Evolutionary conservation across 75 land plant species (phyloP).

Genomic region (Larix kaempferi): DNA sequence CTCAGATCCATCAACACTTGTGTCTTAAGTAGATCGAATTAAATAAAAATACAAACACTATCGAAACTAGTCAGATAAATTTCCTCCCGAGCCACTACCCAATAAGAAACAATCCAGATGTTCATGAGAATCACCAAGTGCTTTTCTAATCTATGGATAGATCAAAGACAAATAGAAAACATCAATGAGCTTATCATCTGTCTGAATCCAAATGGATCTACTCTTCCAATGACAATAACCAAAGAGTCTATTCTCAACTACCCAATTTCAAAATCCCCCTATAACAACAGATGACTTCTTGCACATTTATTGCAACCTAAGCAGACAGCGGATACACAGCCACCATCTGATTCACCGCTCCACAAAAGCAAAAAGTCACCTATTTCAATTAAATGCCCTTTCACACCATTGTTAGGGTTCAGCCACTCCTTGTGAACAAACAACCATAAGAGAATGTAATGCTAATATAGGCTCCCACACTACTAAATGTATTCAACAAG

Average conservation of each 20-base stretch:
- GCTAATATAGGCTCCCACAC: not conserved
- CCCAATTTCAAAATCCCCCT: not conserved
- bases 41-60: not conserved
- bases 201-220: not conserved
- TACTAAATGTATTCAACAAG: not conserved
- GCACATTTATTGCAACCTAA: not conserved
- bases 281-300: not conserved
- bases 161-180: not conserved
- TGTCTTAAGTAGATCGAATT: not conserved
- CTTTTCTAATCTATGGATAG: not conserved
- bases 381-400: not conserved
- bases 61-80: not conserved
- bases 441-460: not conserved
- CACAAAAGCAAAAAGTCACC: not conserved
- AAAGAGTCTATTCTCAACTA: not conserved
- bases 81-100: not conserved
- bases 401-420: not conserved
- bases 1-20: not conserved
- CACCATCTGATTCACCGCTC: constrained; percentile 2
- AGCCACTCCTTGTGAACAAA: constrained; percentile 1
- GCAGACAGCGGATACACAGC: not conserved
- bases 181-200: not conserved
- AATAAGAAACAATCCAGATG: not conserved
- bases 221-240: not conserved
- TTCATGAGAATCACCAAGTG: not conserved